Evolutionary conservation across 148 eudicot genomes (phyloP), one percentile per base, ranked within the genome.

Genomic region (Drosera capensis): DNA sequence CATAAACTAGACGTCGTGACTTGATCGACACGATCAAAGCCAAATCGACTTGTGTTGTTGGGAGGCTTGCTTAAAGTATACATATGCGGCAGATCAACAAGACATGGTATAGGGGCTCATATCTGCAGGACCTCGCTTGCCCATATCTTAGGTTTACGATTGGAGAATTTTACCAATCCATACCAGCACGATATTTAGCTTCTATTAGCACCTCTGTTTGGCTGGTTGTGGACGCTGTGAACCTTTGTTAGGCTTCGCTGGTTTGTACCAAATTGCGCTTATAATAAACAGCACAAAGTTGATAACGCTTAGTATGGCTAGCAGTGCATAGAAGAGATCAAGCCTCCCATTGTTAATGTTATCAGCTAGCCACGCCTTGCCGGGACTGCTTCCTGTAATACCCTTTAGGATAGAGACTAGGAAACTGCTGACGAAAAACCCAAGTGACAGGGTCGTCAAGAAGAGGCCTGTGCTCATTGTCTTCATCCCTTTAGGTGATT

Each of bases 401-500:
- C 31, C 9, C 31, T 28, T 28, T 28, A 84, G 73, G 26, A 80
- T 23, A 0, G 78, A 63, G 12, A 80, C 90, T 30, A 84, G 51
- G 48, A 80, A 67, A 46, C 82, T 79, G 38, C 95, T 84, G 9
- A 84, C 47, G 60, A 80, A 84, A 69, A 77, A 84, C 0, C 88
- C 94, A 2, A 79, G 60, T 0, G 94, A 72, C 0, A 84, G 41
- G 0, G 94, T 79, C 3, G 84, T 74, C 0, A 84, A 60, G 57
- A 84, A 84, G 12, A 84, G 69, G 4, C 85, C 85, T 3, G 95
- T 80, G 79, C 95, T 84, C 81, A 84, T 74, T 0, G 95, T 77
- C 50, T 84, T 84, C 95, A 84, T 84, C 7, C 75, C 67, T 49
- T 80, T 84, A 1, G 95, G 90, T 3, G 88, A 72, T 23, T 74